Base-by-base conservation (phyloP, 805 yeast genomes). In the Ogataea trehaloabstinens region DNA sequence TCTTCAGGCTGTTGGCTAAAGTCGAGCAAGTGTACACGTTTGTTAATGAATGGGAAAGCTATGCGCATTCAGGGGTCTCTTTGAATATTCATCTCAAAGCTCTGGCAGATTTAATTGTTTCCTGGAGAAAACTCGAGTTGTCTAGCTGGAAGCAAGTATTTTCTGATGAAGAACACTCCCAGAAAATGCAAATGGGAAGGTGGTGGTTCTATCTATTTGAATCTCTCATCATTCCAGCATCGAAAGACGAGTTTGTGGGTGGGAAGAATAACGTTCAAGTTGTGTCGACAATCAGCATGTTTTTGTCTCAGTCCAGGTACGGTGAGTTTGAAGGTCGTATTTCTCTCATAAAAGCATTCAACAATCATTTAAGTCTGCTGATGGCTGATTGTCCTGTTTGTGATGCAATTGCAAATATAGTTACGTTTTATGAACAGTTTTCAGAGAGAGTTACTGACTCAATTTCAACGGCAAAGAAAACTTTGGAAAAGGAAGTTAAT, bases 141-240 rank as follows among this genome's bases (percentile, higher is more conserved):
- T 70, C 82, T 0, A 81, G 95, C 1, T 93, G 98, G 97, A 80
- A 80, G 35, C 68, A 80, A 2, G 68, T 93, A 31, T 83, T 93
- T 53, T 68, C 62, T 6, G 73, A 76, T 41, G 96, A 88, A 56
- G 83, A 79, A 35, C 46, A 52, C 13, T 62, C 63, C 0, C 52
- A 74, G 15, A 70, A 72, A 40, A 67, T 66, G 32, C 68, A 61
- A 5, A 63, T 81, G 33, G 88, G 95, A 17, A 78, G 78, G 48
- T 89, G 95, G 93, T 91, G 96, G 95, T 93, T 82, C 65, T 79
- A 89, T 56, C 67, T 93, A 34, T 93, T 82, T 56, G 98, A 93
- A 57, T 78, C 81, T 7, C 73, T 89, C n/a, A 65, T 85, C 27
- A 55, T 82, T 12, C 79, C 80, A 4, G 53, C 64, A 5, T 61